Evolutionary conservation across 1,284 basidiomycete genomes (phyloP), one percentile per base, ranked within the genome.

Genomic region (Schizophyllum amplum): DNA sequence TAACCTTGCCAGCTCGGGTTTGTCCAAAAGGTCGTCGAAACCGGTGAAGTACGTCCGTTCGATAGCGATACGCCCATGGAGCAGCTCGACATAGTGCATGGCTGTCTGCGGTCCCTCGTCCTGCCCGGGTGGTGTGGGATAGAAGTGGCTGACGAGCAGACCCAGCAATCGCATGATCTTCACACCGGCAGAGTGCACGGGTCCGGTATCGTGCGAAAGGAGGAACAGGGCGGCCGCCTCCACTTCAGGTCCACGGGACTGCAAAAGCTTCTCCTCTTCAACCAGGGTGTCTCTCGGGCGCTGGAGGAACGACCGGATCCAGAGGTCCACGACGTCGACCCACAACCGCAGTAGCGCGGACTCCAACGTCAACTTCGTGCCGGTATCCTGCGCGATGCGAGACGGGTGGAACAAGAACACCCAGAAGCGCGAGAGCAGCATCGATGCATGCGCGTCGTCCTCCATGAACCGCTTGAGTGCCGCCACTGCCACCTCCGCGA

Each of bases 141-240:
- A 66, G 42, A 86, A 63, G 56, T 81, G 74, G 4, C 72, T 66
- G 56, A 74, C 67, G n/a, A 83, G 62, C 1, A 70, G 67, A 13
- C 76, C 72, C 42, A 90, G 69, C 49, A 79, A 70, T 51, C 84
- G 80, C 13, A 87, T 65, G 7, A 85, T 71, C 66, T 82, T 83
- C 24, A 87, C 75, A 1, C 87, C 90, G 20, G 77, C 72, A 0
- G 69, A 70, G 53, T 81, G 80, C 6, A 88, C 75, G 2, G 69
- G 61, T 49, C 72, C 68, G 20, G 71, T 71, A 52, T 81, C 80
- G 53, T 87, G 84, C 5, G 87, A 81, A n/a, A 94, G 76, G 23
- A 98, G 72, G 69, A 96, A 93, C 48, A 97, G 68, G 0, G 82
- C 83, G 2, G 86, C 87, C 0, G 84, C 83, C 65, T 90, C 87